A percentile compares a stretch with the other conserved stretches of the same genome.
These are phyloP conservation scores for Lepraria neglecta DNA, from an alignment of 495 filamentous ascomycete species.

Conservation along the genomic window DNA sequence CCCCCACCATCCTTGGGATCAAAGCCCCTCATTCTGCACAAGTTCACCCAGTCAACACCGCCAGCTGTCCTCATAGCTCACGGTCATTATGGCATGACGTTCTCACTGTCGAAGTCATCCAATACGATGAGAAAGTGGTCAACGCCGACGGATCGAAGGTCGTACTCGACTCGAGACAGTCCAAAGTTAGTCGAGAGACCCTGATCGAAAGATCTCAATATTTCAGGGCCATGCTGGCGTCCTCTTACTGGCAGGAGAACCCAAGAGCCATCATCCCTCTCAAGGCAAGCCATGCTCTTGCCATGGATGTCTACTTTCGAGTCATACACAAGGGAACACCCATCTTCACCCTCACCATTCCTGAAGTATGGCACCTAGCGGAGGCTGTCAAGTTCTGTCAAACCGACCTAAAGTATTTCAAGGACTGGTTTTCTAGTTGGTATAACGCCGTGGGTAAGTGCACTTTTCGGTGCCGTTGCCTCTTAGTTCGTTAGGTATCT, in stretches of 20 bases:
- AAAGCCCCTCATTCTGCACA: no score
- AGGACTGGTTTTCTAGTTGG: constrained; percentile 19
- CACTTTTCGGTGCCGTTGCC: not conserved
- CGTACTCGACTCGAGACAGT: not conserved
- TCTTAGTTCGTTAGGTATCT: no score
- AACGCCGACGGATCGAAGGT: not conserved
- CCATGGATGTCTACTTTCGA: constrained; percentile 17
- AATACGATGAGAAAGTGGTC: not conserved
- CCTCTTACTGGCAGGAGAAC: constrained; percentile 5
- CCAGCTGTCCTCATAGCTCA: no score
- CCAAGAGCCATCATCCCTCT: not conserved
- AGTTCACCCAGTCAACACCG: no score
- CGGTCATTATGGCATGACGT: not conserved
- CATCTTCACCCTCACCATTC: not conserved
- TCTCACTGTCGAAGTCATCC: constrained; percentile 6
- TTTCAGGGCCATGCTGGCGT: constrained; percentile 3
- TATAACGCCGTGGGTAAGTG: not conserved
- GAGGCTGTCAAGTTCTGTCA: constrained; percentile 8
- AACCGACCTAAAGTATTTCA: constrained; percentile 5
- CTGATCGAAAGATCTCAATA: not conserved
- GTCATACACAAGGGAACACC: not conserved
- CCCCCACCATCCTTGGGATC: no score
- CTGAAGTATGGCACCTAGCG: constrained; percentile 18
- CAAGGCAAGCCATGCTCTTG: not conserved
- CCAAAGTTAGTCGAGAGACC: constrained; percentile 4